Percentiles rank a stretch among this genome's conserved stretches.
Evolutionary conservation across 164 flowering plant genomes (phyloP).

Genomic region (Vitis rupestris): DNA sequence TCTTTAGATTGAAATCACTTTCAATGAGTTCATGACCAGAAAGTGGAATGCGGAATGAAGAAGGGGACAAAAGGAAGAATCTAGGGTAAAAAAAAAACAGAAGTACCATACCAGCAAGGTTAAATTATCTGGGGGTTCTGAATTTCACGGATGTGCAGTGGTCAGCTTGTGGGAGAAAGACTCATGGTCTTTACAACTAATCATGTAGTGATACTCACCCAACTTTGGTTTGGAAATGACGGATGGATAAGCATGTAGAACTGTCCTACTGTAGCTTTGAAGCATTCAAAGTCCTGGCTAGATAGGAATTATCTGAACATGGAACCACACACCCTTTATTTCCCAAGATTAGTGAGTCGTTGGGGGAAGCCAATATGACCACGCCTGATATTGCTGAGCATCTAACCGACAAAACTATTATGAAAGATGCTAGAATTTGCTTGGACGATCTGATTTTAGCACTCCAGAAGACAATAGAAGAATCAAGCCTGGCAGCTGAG

Average conservation of each 20-base stretch:
- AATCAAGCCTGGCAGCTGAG: constrained; percentile 3
- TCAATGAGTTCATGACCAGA: constrained; percentile 19
- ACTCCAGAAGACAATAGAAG: constrained; percentile 14
- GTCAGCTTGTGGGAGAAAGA: constrained; percentile 35
- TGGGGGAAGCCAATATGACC: constrained; percentile 25
- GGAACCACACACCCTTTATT: constrained; percentile 32
- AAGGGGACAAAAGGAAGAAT: constrained; percentile 22
- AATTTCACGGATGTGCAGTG: constrained; percentile 31
- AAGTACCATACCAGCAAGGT: constrained; percentile 15
- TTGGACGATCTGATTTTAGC: constrained; percentile 16
- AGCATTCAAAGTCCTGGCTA: constrained; percentile 41
- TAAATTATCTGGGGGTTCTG: constrained; percentile 29
- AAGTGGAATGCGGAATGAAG: constrained; percentile 14
- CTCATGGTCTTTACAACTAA: constrained; percentile 41
- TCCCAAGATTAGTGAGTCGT: constrained; percentile 6
- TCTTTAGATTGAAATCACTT: constrained; percentile 25
- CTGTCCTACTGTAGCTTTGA: constrained; percentile 37
- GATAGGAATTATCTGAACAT: constrained; percentile 37
- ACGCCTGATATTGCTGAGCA: constrained; percentile 46
- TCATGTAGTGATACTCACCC: constrained; percentile 43
- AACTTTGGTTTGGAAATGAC: constrained; percentile 36
- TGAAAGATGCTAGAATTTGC: constrained; percentile 5
- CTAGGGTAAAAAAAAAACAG: constrained; percentile 20
- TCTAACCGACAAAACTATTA: constrained; percentile 28
- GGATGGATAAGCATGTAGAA: constrained; percentile 49